Base-by-base conservation (phyloP, 306 rosid species). In the Quercus agrifolia region DNA sequence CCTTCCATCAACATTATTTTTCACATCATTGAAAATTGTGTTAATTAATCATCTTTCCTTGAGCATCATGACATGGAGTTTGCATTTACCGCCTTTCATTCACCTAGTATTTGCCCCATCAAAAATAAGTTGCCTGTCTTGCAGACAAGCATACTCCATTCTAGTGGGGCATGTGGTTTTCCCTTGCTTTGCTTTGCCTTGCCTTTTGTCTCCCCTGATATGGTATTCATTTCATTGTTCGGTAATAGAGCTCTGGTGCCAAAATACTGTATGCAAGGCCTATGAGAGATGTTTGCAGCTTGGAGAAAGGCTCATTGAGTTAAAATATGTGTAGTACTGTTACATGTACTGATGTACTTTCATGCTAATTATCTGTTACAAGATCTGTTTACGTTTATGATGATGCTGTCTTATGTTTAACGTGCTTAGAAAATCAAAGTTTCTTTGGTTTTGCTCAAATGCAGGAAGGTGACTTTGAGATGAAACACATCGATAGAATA, bases 401-500 rank as follows among this genome's bases (percentile, higher is more conserved):
- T 9, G n/a, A 67, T 19, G 51, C 25, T 4, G 38, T n/a, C 52
- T 35, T 18, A 35, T 68, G 12, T 15, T 28, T 63, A 35, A 38
- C 25, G n/a, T 35, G 19, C 54, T 27, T 13, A 23, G 51, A 61
- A 18, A 78, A 21, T 73, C 54, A 67, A 71, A 13, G 13, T 68
- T 74, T 23, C 11, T 69, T 30, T 73, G 58, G 76, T 41, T 67
- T 81, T 41, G 56, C 55, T 33, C 56, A 33, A 63, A 18, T 82
- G 83, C 84, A 89, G 92, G 92, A 89, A 83, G 92, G 92, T 52
- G 90, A 89, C 71, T 89, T 82, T 64, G 92, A 89, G 85, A 86
- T 89, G 92, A 89, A 86, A 72, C 88, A 89, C 83, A 84, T 86
- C 13, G 88, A 86, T 52, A 81, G 52, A 78, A 79, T 83, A 62